Percentiles rank a stretch among this genome's conserved stretches.
Evolutionary conservation across 495 filamentous ascomycete genomes (phyloP).

Genomic region (Hamigera avellanea): DNA sequence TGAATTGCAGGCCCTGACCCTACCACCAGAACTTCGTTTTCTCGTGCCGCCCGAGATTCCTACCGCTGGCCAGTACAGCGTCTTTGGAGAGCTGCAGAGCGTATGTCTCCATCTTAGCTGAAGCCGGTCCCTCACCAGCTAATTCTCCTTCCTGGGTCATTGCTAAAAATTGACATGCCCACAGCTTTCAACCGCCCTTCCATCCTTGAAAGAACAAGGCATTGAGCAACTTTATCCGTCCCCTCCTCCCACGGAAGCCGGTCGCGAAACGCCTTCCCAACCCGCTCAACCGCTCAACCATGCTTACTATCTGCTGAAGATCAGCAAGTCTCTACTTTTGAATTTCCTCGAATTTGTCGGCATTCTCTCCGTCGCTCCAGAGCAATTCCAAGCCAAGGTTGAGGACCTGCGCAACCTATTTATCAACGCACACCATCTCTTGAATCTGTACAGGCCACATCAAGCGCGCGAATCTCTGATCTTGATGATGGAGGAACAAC

Average conservation of each 20-base stretch:
- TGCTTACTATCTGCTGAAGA: slow-evolving; percentile 61
- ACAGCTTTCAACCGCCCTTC: slow-evolving; percentile 48
- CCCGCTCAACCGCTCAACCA: slow-evolving; percentile 45
- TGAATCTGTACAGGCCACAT: slow-evolving; percentile 93
- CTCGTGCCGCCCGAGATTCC: slow-evolving; percentile 75
- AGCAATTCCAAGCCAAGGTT: slow-evolving; percentile 50
- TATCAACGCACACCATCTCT: slow-evolving; percentile 77
- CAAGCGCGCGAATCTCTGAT: slow-evolving; percentile 89
- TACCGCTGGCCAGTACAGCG: slow-evolving; percentile 52
- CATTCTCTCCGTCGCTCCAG: slow-evolving; percentile 51
- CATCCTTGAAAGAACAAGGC: slow-evolving; percentile 53
- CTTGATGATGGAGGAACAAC: slow-evolving; percentile 80
- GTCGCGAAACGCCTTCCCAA: slow-evolving; percentile 27
- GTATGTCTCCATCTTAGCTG: slow-evolving; percentile 37
- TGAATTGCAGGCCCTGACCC: slow-evolving; percentile 43
- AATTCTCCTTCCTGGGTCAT: background rate
- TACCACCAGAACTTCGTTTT: slow-evolving; percentile 64
- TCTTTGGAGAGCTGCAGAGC: slow-evolving; percentile 59
- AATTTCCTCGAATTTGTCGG: slow-evolving; percentile 77
- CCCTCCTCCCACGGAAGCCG: slow-evolving; percentile 23
- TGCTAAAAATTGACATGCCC: too few species aligned
- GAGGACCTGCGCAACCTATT: slow-evolving; percentile 66
- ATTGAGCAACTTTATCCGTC: slow-evolving; percentile 59
- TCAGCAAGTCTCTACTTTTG: slow-evolving; percentile 71
- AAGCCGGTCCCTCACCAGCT: background rate